These are phyloP conservation scores for Earliella scabrosa DNA, from an alignment of 1,284 basidiomycete species.

Conservation along the genomic window DNA sequence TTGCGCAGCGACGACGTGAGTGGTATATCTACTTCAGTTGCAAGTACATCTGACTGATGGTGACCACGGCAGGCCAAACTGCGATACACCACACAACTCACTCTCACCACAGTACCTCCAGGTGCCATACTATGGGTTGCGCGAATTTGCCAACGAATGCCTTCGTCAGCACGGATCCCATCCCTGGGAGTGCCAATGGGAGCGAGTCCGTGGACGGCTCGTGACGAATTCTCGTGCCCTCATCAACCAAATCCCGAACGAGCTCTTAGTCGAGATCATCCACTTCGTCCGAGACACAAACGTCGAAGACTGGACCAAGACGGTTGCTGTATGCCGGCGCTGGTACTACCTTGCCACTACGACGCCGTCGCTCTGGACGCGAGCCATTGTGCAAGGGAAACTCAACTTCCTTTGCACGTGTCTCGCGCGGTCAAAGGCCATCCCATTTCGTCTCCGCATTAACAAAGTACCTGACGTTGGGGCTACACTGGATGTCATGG, in stretches of 20 bases:
- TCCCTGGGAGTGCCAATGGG: no score
- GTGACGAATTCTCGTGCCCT: neutral
- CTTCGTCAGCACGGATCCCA: no score
- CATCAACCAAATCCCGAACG: neutral
- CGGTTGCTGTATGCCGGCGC: neutral
- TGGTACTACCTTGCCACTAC: neutral
- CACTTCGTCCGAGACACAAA: neutral
- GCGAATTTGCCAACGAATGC: no score
- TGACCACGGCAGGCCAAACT: no score
- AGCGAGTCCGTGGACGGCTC: neutral
- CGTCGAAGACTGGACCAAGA: neutral
- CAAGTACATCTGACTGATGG: no score
- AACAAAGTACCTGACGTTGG: no score
- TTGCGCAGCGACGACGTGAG: no score
- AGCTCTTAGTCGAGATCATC: neutral
- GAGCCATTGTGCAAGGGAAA: neutral
- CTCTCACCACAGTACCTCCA: no score
- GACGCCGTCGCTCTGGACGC: neutral
- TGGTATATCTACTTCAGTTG: no score
- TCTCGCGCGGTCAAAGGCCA: neutral
- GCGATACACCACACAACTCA: no score
- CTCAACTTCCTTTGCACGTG: neutral
- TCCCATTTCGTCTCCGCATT: neutral
- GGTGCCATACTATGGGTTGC: no score
- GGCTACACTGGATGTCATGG: no score